These are phyloP conservation scores for Lotmaria passim DNA, from an alignment of 208 protist genomes.

Conservation along the genomic window DNA sequence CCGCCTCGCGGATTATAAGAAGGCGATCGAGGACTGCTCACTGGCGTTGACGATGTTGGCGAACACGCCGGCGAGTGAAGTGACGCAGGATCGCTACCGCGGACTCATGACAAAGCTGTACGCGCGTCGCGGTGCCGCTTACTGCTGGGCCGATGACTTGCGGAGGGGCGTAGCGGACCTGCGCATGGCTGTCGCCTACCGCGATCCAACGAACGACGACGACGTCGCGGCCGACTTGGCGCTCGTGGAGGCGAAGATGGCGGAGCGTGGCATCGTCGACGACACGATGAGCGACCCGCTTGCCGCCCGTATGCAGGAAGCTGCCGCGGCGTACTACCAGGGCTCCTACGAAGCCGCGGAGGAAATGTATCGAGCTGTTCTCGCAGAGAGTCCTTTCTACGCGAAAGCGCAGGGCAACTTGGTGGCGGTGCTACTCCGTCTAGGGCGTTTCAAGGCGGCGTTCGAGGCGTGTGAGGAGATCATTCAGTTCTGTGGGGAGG, in stretches of 20 bases:
- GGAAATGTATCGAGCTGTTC: slow-evolving; percentile 66
- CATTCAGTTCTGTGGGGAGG: slow-evolving; percentile 80
- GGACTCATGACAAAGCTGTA: slow-evolving; percentile 89
- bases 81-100: slow-evolving; percentile 90
- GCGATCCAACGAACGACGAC: slow-evolving; percentile 59
- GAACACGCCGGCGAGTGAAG: slow-evolving; percentile 90
- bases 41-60: slow-evolving; percentile 87
- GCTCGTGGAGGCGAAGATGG: slow-evolving; percentile 48
- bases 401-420: slow-evolving; percentile 78
- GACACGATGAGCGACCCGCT: slow-evolving; percentile 32
- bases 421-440: slow-evolving; percentile 70
- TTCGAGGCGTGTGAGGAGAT: slow-evolving; percentile 72
- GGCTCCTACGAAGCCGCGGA: slow-evolving; percentile 52
- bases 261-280: slow-evolving; percentile 29
- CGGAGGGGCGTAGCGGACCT: slow-evolving; percentile 72
- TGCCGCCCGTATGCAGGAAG: slow-evolving; percentile 58
- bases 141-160: slow-evolving; percentile 80
- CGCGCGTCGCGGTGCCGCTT: slow-evolving; percentile 79
- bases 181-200: slow-evolving; percentile 85
- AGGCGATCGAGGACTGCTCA: slow-evolving; percentile 87
- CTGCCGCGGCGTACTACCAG: slow-evolving; percentile 72
- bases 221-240: slow-evolving; percentile 65
- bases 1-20: slow-evolving; percentile 78
- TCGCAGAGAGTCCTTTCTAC: slow-evolving; percentile 62
- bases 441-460: slow-evolving; percentile 66